These are phyloP conservation scores for Podospora tetraspora DNA, from an alignment of 495 filamentous ascomycete species.

Conservation along the genomic window DNA sequence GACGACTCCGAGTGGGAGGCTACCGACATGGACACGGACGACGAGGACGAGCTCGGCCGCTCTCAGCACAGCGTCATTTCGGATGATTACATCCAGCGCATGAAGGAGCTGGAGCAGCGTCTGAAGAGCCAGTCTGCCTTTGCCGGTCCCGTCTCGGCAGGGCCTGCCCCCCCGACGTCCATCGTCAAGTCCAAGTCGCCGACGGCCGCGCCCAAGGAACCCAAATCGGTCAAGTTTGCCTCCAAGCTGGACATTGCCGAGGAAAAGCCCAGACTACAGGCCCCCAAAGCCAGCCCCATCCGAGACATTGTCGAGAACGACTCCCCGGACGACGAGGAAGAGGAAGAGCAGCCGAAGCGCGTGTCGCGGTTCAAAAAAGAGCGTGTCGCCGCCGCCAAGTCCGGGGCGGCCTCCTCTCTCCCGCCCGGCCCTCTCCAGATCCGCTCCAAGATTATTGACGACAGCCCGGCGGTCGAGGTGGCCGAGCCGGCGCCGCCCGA, in stretches of 20 bases:
- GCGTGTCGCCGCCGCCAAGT: constrained; percentile 12
- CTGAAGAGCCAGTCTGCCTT: constrained; percentile 51
- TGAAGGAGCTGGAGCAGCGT: constrained; percentile 77
- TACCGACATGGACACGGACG: constrained; percentile 49
- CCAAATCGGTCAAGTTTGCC: constrained; percentile 77
- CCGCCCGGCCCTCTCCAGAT: constrained; percentile 33
- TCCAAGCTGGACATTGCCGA: constrained; percentile 65
- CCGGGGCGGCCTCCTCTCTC: constrained; percentile 12
- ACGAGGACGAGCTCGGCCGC: constrained; percentile 61
- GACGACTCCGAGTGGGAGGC: constrained; percentile 51
- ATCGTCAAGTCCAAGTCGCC: background rate
- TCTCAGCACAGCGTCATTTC: constrained; percentile 56
- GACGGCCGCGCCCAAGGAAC: constrained; percentile 24
- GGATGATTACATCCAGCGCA: constrained; percentile 67
- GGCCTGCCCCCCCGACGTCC: background rate
- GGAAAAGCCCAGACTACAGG: constrained; percentile 26
- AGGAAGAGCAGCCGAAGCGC: constrained; percentile 31
- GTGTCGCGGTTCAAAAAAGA: constrained; percentile 46
- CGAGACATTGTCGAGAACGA: constrained; percentile 47
- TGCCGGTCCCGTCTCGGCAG: constrained; percentile 10
- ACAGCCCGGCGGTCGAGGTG: constrained; percentile 5
- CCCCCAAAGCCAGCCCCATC: constrained; percentile 35
- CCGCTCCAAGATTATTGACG: constrained; percentile 22
- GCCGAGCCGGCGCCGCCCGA: constrained; percentile 48
- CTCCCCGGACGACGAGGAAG: constrained; percentile 24